Base-by-base conservation (phyloP, 768 basidiomycete genomes). In the Daedalea quercina region DNA sequence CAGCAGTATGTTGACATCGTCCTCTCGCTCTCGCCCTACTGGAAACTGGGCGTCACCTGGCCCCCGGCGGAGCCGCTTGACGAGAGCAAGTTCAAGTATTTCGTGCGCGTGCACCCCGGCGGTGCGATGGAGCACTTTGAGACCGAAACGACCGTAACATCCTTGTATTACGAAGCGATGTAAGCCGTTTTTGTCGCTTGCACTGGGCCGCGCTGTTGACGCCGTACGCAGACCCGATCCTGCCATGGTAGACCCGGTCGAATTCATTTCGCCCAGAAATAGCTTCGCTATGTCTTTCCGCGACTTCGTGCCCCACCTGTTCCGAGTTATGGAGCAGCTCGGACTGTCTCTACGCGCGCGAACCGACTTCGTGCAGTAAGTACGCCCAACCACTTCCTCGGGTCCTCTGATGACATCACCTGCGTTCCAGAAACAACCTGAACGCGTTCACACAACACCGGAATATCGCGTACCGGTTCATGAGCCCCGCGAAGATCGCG, bases 401-500 rank as follows among this genome's bases (percentile, higher is more conserved):
- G 3, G 6, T 11, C 31, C 48, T 35, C 35, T 19, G 11, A 22
- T 31, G 23, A 48, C 48, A 23, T 37, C 6, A 17, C 28, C 37
- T 8, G 41, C 20, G 31, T 42, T 47, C 26, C 57, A 92, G 88
- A 66, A 83, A 87, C 67, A 89, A 92, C 67, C 74, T 92, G 57
- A 73, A 84, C 24, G 70, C 82, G 12, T 91, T 91, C 67, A 72
- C 84, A 9, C 73, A 74, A 15, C 88, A 93, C 70, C 87, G 84
- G 64, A 91, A 93, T 67, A 89, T 93, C 56, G 90, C 90, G 19
- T 93, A 92, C 64, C 84, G 90, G n/a, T 91, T 93, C 68, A 77
- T 93, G 56, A 79, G 83, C 9, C 90, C 88, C 6, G 73, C 76
- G 54, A 85, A 81, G 60, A 87, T 93, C 42, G 87, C 89, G 6